These are phyloP conservation scores for Bipolaris oryzae DNA, from an alignment of 2,329 filamentous ascomycete genomes.

Conservation along the genomic window DNA sequence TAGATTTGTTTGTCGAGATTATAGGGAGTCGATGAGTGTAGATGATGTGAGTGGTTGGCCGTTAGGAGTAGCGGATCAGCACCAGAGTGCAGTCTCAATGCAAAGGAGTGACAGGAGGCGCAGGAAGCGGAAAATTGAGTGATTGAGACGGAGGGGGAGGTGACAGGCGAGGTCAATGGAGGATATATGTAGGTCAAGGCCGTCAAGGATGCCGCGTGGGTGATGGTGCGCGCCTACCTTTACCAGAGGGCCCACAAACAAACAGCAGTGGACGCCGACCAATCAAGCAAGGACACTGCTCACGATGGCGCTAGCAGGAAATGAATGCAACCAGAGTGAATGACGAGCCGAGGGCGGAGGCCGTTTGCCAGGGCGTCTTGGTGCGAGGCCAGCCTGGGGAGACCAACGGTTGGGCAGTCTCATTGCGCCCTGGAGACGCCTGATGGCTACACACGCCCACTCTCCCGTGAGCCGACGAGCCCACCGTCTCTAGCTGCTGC, in stretches of 20 bases:
- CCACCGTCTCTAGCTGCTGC: slow-evolving; percentile 2
- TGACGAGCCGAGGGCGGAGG: slow-evolving; percentile 1
- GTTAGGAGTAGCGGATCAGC: slow-evolving; percentile 22
- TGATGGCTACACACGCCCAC: slow-evolving; percentile 1
- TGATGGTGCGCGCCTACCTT: slow-evolving; percentile 16
- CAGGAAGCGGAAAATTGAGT: slow-evolving; percentile 11
- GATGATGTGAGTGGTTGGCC: slow-evolving; percentile 13
- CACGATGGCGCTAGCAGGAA: background rate
- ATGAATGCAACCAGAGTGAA: background rate
- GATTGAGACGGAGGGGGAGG: slow-evolving; percentile 5
- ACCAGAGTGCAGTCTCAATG: slow-evolving; percentile 18
- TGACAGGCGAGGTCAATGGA: background rate
- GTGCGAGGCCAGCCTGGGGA: slow-evolving; percentile 2
- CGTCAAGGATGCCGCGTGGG: slow-evolving; percentile 16
- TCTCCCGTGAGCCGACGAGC: background rate
- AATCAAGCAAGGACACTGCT: slow-evolving; percentile 1
- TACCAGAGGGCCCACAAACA: slow-evolving; percentile 19
- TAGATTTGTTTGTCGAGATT: slow-evolving; percentile 4
- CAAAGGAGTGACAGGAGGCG: slow-evolving; percentile 14
- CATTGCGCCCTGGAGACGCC: slow-evolving; percentile 1
- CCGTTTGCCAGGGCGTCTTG: background rate
- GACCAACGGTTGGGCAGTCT: slow-evolving; percentile 3
- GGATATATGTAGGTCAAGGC: slow-evolving; percentile 17
- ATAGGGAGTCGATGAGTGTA: slow-evolving; percentile 7
- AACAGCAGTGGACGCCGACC: slow-evolving; percentile 8